These are phyloP conservation scores for Mycena galericulata DNA, from an alignment of 768 basidiomycete genomes.

Conservation along the genomic window DNA sequence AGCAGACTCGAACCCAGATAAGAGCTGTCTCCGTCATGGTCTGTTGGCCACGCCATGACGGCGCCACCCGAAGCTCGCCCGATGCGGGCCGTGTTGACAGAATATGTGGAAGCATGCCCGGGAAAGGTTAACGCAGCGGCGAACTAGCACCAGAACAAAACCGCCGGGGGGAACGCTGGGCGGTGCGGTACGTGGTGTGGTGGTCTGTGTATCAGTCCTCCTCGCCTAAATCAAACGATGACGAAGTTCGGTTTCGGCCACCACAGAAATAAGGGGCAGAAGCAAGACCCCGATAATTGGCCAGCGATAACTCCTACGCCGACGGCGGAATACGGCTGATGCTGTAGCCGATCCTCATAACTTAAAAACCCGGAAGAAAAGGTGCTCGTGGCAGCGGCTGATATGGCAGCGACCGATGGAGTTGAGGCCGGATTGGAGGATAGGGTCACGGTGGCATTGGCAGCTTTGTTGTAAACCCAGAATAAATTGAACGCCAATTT, in stretches of 20 bases:
- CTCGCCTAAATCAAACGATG: not conserved
- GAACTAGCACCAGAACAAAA: not conserved
- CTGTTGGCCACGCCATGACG: no score
- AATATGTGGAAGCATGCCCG: not conserved
- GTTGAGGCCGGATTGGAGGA: no score
- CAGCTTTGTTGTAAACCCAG: not conserved
- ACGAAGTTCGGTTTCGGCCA: constrained; percentile 9
- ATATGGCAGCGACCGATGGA: no score
- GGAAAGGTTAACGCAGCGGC: not conserved
- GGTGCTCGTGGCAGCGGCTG: no score
- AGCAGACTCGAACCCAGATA: no score
- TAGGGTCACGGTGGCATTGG: no score
- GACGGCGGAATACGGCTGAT: constrained; percentile 11
- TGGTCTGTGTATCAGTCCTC: not conserved
- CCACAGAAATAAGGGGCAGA: constrained; percentile 5
- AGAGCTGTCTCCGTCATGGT: no score
- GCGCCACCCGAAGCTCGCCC: not conserved
- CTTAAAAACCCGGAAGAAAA: no score
- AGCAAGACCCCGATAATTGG: constrained; percentile 15
- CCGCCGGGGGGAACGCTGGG: not conserved
- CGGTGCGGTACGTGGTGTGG: not conserved
- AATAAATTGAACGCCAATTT: constrained; percentile 29
- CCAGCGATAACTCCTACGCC: constrained; percentile 24
- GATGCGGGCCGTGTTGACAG: not conserved
- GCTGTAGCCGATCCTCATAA: not conserved